These are phyloP conservation scores for Trichosporon coremiiforme DNA, from an alignment of 1,284 basidiomycete genomes.

Conservation along the genomic window DNA sequence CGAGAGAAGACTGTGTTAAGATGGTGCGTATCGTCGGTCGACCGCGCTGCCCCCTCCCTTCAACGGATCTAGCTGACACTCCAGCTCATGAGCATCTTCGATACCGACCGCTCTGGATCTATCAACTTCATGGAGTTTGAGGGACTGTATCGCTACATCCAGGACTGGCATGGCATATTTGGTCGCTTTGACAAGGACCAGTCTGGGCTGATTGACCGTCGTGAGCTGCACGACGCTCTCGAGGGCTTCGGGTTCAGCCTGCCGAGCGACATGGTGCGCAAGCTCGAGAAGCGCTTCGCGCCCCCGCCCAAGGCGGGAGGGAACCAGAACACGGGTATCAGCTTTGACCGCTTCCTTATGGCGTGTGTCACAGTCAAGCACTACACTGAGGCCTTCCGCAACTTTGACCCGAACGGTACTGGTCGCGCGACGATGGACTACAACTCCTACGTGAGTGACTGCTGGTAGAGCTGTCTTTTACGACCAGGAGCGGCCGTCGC, in stretches of 20 bases:
- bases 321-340: slow-evolving; percentile 42
- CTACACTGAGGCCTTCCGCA: slow-evolving; percentile 55
- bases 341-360: slow-evolving; percentile 57
- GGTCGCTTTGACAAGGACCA: slow-evolving; percentile 55
- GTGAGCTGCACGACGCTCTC: slow-evolving; percentile 55
- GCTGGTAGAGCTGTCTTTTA: not conserved
- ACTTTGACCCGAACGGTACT: slow-evolving; percentile 47
- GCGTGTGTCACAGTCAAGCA: slow-evolving; percentile 58
- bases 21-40: slow-evolving; percentile 43
- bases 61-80: not conserved
- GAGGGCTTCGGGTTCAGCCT: slow-evolving; percentile 56
- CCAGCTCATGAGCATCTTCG: slow-evolving; percentile 52
- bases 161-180: slow-evolving; percentile 58
- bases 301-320: slow-evolving; percentile 48
- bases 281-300: slow-evolving; percentile 54
- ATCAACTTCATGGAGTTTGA: slow-evolving; percentile 57
- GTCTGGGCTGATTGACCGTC: slow-evolving; percentile 54
- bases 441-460: slow-evolving; percentile 50
- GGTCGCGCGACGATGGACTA: slow-evolving; percentile 53
- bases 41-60: no score
- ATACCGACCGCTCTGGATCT: slow-evolving; percentile 54
- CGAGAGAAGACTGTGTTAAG: slow-evolving; percentile 57
- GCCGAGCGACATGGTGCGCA: slow-evolving; percentile 52
- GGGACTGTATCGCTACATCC: slow-evolving; percentile 56
- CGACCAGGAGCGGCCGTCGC: not conserved